These are phyloP conservation scores for Ormosia emarginata DNA, from an alignment of 306 rosid genomes.

Conservation along the genomic window DNA sequence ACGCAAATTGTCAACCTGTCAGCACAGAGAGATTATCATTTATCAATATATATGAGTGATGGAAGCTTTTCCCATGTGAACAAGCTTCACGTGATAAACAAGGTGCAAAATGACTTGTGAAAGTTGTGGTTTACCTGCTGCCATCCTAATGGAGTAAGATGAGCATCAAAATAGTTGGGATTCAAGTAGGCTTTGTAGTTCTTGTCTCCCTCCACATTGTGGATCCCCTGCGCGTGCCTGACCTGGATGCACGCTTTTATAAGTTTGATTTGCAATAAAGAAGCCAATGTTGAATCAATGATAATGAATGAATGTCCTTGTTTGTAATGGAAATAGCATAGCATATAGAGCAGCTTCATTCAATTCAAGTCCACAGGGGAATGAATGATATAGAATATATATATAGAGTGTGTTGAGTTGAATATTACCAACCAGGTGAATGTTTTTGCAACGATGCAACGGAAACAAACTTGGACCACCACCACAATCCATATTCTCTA, in stretches of 20 bases:
- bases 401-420: not conserved
- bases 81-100: no score
- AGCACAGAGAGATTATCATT: not conserved
- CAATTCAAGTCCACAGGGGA: not conserved
- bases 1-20: constrained; percentile 41
- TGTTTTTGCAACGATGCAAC: constrained; percentile 63
- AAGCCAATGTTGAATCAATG: not conserved
- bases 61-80: no score
- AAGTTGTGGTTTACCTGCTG: constrained; percentile 55
- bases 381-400: not conserved
- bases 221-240: constrained; percentile 95
- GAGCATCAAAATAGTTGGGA: constrained; percentile 70
- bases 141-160: constrained; percentile 86
- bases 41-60: no score
- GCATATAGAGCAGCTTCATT: not conserved
- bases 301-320: not conserved
- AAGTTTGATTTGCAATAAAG: not conserved
- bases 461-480: constrained; percentile 49
- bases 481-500: constrained; percentile 54
- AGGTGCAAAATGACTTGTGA: not conserved
- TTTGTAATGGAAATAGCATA: not conserved
- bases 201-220: constrained; percentile 91
- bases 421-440: constrained; percentile 59
- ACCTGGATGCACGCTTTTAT: constrained; percentile 48
- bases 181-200: constrained; percentile 58